Percentiles rank a stretch among this genome's conserved stretches.
Evolutionary conservation across 371 early-diverging fungal genomes (phyloP).

Genomic region (Mycotypha africana): DNA sequence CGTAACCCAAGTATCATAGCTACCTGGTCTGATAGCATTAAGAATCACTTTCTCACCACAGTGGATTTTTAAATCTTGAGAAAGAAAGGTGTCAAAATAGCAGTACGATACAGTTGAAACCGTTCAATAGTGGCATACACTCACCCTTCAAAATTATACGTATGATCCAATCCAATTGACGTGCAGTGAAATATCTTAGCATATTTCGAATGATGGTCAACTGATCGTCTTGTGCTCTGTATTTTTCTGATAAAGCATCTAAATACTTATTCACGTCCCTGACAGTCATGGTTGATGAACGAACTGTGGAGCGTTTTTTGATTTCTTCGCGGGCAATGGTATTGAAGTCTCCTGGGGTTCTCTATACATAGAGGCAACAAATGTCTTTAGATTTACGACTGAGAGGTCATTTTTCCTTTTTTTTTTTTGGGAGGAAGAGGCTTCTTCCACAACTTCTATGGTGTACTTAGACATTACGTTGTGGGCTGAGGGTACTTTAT

Average conservation of each 20-base stretch:
- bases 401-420: not conserved
- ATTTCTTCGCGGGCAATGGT: slow-evolving; percentile 45
- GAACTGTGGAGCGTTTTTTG: slow-evolving; percentile 34
- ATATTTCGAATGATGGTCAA: slow-evolving; percentile 44
- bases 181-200: slow-evolving; percentile 50
- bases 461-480: too few relatives aligned
- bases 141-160: slow-evolving; percentile 68
- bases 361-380: too few relatives aligned
- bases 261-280: slow-evolving; percentile 41
- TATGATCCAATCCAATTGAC: slow-evolving; percentile 73
- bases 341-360: slow-evolving; percentile 43
- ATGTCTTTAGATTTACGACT: too few relatives aligned
- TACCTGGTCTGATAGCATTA: slow-evolving; percentile 28
- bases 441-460: too few relatives aligned
- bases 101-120: too few relatives aligned
- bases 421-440: not conserved
- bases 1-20: slow-evolving; percentile 30
- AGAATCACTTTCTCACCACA: slow-evolving; percentile 66
- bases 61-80: slow-evolving; percentile 62
- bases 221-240: slow-evolving; percentile 26
- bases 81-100: too few relatives aligned
- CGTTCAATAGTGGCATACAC: not conserved
- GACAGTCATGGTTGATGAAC: slow-evolving; percentile 32
- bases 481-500: slow-evolving; percentile 25
- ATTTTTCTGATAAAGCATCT: slow-evolving; percentile 33